These are phyloP conservation scores for Raffaelea albimanens DNA, from an alignment of 2,329 filamentous ascomycete species.

Conservation along the genomic window DNA sequence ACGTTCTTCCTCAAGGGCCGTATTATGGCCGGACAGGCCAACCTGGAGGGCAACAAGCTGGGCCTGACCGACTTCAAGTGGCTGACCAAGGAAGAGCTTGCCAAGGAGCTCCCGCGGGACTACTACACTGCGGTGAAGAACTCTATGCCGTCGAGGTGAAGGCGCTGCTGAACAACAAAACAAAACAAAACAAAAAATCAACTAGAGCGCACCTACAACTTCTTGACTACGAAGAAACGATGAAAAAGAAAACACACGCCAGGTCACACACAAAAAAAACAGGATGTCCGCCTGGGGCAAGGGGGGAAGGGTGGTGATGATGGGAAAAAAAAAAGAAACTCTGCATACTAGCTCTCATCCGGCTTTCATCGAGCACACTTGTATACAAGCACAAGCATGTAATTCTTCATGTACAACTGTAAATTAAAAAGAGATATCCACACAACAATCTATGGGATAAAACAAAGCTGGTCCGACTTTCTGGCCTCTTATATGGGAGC, in stretches of 20 bases:
- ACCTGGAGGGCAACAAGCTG: conserved; percentile 61
- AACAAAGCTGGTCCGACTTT: no score
- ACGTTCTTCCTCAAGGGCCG: conserved; percentile 93
- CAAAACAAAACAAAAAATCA: no score
- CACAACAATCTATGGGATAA: background rate
- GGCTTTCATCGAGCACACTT: background rate
- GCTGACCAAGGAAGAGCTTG: conserved; percentile 82
- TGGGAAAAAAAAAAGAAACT: no score
- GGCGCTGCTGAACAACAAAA: no score
- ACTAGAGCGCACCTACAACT: no score
- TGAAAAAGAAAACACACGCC: no score
- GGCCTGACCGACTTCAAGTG: conserved; percentile 81
- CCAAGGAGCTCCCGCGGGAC: conserved; percentile 50
- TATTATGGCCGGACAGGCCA: conserved; percentile 93
- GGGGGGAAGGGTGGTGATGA: no score
- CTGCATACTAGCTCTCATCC: no score
- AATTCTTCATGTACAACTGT: conserved; percentile 1
- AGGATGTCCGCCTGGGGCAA: no score
- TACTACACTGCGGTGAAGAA: conserved; percentile 73
- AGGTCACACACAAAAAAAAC: background rate
- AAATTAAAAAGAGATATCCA: background rate
- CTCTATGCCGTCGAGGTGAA: conserved; percentile 70
- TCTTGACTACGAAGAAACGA: background rate
- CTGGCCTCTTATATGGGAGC: no score
- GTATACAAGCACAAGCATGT: conserved; percentile 5